Base-by-base conservation (phyloP, 176 grass and related monocot species). In the Eleusine coracana region DNA sequence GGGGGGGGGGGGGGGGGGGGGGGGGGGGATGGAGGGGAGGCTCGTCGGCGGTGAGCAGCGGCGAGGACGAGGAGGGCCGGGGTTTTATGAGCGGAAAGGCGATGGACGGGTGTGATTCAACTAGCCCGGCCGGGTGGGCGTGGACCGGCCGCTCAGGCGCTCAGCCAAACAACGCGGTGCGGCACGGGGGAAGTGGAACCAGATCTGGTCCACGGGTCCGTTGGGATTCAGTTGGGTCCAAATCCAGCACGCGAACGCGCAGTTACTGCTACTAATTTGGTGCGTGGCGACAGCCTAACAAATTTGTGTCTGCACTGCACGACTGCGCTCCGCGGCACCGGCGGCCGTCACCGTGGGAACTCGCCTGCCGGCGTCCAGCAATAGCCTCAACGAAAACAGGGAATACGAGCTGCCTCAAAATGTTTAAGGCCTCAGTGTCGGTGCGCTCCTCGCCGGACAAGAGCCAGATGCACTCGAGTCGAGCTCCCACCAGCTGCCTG, bases 1-100 rank as follows among this genome's bases (percentile, higher is more conserved):
- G 25, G 25, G 25, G 25, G 25, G 25, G 25, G 0, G 25, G 25
- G 25, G 25, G 25, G 25, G 25, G 25, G 25, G 25, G 25, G 25
- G 25, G 25, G 25, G 25, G 25, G 25, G 25, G 25, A 25, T 25
- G 25, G 25, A 25, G 6, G 40, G 61, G 40, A 23, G 76, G 17
- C 61, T 49, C 77, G 65, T 69, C 78, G 78, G 34, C 65, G 64
- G 77, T 25, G 77, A 61, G 73, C 62, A 45, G 29, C 64, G 64
- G 78, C 10, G 64, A 62, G 51, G 39, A 16, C 16, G 59, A 31
- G 25, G 12, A n/a, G 37, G 27, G 23, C 51, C 63, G 44, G 56
- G 78, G 31, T 68, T 80, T 80, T 80, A 68, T 39, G 45, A 23
- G 56, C 14, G 64, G 29, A 64, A 17, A 29, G 45, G 29, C 5